Evolutionary conservation across 1,284 basidiomycete genomes (phyloP).

Genomic region (Malassezia sympodialis): DNA sequence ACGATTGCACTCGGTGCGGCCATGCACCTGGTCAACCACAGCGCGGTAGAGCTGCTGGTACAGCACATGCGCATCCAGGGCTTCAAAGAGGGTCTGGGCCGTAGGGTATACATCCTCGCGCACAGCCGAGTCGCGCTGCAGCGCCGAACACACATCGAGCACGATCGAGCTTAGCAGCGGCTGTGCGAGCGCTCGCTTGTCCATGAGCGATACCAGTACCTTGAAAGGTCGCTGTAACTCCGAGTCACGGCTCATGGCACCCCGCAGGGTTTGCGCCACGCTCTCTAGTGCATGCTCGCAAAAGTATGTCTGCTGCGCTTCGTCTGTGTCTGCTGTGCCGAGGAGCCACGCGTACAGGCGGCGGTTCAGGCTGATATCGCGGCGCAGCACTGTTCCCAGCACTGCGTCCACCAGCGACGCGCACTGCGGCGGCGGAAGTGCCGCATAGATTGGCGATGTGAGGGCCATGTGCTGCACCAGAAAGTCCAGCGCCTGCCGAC

Average conservation of each 20-base stretch:
- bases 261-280: conserved; percentile 23
- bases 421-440: conserved; percentile 21
- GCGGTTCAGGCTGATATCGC: conserved; percentile 84
- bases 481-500: conserved; percentile 37
- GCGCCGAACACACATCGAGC: conserved; percentile 66
- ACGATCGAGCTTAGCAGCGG: conserved; percentile 67
- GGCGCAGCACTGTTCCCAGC: conserved; percentile 55
- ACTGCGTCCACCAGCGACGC: conserved; percentile 32
- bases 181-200: conserved; percentile 91
- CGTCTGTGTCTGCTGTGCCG: conserved; percentile 62
- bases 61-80: conserved; percentile 73
- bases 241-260: conserved; percentile 49
- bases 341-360: conserved; percentile 87
- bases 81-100: conserved; percentile 79
- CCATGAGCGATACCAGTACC: conserved; percentile 83
- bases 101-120: conserved; percentile 63
- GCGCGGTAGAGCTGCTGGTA: conserved; percentile 67
- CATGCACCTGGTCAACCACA: conserved; percentile 45
- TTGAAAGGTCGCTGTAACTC: conserved; percentile 76
- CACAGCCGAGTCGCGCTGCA: conserved; percentile 45
- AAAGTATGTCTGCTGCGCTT: conserved; percentile 32
- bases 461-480: conserved; percentile 31
- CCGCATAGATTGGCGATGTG: conserved; percentile 22
- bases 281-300: conserved; percentile 22
- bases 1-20: conserved; percentile 5